Evolutionary conservation across 1,284 basidiomycete genomes (phyloP).

Genomic region (Singerocomus rubriflavus): DNA sequence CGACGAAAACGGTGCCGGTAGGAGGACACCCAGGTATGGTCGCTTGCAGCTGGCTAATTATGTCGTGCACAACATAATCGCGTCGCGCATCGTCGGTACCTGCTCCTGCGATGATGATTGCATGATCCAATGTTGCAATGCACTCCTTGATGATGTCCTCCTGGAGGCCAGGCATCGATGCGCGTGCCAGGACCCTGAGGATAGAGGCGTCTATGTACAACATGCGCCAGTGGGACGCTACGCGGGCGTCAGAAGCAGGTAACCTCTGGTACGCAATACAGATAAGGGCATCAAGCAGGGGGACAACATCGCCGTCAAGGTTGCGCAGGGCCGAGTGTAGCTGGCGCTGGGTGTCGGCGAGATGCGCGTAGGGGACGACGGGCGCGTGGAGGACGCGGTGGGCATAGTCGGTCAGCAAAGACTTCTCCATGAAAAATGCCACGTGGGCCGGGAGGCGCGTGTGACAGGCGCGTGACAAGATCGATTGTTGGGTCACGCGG

Average conservation of each 20-base stretch:
- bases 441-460: constrained; percentile 7
- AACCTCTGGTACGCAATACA: constrained; percentile 37
- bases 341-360: background rate
- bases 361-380: background rate
- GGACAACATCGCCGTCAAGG: constrained; percentile 2
- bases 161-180: constrained; percentile 29
- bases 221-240: constrained; percentile 47
- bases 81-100: constrained; percentile 61
- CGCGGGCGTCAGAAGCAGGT: constrained; percentile 22
- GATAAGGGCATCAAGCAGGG: constrained; percentile 31
- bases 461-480: constrained; percentile 29
- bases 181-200: constrained; percentile 46
- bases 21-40: constrained; percentile 8
- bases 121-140: constrained; percentile 68
- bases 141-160: constrained; percentile 29
- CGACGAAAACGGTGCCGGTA: constrained; percentile 18
- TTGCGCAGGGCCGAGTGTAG: constrained; percentile 16
- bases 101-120: constrained; percentile 79
- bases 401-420: constrained; percentile 12
- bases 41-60: constrained; percentile 54
- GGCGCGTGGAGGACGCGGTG: constrained; percentile 12
- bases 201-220: constrained; percentile 66
- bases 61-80: constrained; percentile 51
- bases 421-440: constrained; percentile 3
- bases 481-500: constrained; percentile 30